A percentile compares a stretch with the other conserved stretches of the same genome.
Evolutionary conservation across 805 yeast species (phyloP).

Genomic region (Teunomyces atbi): DNA sequence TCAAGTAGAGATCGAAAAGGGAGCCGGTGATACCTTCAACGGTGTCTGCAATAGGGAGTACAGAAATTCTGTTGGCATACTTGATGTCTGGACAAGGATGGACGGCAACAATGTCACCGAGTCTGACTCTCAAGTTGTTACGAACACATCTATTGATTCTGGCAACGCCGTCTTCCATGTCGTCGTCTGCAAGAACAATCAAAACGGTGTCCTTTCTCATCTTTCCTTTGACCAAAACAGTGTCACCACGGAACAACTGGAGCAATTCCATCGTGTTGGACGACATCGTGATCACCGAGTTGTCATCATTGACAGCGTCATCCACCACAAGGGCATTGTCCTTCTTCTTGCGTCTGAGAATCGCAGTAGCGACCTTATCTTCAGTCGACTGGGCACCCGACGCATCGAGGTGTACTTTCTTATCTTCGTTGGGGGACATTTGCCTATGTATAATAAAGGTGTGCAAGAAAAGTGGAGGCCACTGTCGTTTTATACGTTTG

Average conservation of each 20-base stretch:
- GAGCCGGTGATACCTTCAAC: slow-evolving; percentile 98
- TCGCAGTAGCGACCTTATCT: slow-evolving; percentile 91
- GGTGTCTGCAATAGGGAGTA: slow-evolving; percentile 95
- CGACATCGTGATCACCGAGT: slow-evolving; percentile 92
- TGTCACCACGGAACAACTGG: slow-evolving; percentile 96
- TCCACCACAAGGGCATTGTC: slow-evolving; percentile 93
- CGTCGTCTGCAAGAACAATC: slow-evolving; percentile 94
- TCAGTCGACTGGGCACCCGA: slow-evolving; percentile 63
- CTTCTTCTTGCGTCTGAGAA: slow-evolving; percentile 95
- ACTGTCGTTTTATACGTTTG: slow-evolving; percentile 1
- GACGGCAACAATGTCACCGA: slow-evolving; percentile 87
- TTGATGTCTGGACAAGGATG: slow-evolving; percentile 98
- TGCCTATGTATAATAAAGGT: background rate
- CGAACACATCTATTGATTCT: slow-evolving; percentile 94
- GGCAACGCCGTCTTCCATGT: slow-evolving; percentile 92
- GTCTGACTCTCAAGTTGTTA: slow-evolving; percentile 87
- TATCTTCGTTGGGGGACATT: slow-evolving; percentile 13
- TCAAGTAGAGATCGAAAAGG: slow-evolving; percentile 89
- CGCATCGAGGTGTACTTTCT: slow-evolving; percentile 46
- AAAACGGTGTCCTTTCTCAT: slow-evolving; percentile 96
- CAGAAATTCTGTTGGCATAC: slow-evolving; percentile 92
- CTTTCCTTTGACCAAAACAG: slow-evolving; percentile 95
- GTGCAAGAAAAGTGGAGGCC: slow-evolving; percentile 1
- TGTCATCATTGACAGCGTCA: slow-evolving; percentile 96
- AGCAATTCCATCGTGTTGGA: slow-evolving; percentile 92